These are phyloP conservation scores for Metarhizium guizhouense DNA, from an alignment of 2,329 filamentous ascomycete genomes.

Conservation along the genomic window DNA sequence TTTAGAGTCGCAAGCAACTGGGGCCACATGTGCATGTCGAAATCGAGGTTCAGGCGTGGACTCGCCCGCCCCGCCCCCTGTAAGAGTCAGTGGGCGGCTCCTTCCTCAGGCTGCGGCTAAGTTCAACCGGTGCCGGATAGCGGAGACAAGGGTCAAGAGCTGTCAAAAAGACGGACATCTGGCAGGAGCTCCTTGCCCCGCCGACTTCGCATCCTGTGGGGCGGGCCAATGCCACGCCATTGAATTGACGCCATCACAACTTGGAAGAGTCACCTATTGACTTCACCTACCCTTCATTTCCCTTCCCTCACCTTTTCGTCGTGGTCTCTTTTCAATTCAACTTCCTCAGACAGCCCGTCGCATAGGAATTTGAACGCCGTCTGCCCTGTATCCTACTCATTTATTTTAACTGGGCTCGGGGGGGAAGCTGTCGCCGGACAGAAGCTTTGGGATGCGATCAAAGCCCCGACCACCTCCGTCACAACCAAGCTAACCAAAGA, in stretches of 20 bases:
- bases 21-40: neutral
- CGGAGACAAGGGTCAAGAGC: too few relatives aligned
- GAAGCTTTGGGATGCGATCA: neutral
- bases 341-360: neutral
- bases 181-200: neutral
- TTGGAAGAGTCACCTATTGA: neutral
- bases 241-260: constrained; percentile 10
- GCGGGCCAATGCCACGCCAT: neutral
- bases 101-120: neutral
- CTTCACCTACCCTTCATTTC: neutral
- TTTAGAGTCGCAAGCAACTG: neutral
- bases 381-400: neutral
- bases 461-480: neutral
- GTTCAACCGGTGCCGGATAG: too few relatives aligned
- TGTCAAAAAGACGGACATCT: too few relatives aligned
- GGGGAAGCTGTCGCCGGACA: neutral
- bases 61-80: too few relatives aligned
- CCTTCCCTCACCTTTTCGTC: neutral
- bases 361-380: neutral
- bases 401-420: neutral
- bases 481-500: constrained; percentile 2
- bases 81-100: neutral
- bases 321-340: neutral
- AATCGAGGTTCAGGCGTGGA: neutral
- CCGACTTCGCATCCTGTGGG: constrained; percentile 1